A percentile compares a stretch with the other conserved stretches of the same genome.
These are phyloP conservation scores for Sporothrix sp. DNA, from an alignment of 2,329 filamentous ascomycete genomes.

Conservation along the genomic window DNA sequence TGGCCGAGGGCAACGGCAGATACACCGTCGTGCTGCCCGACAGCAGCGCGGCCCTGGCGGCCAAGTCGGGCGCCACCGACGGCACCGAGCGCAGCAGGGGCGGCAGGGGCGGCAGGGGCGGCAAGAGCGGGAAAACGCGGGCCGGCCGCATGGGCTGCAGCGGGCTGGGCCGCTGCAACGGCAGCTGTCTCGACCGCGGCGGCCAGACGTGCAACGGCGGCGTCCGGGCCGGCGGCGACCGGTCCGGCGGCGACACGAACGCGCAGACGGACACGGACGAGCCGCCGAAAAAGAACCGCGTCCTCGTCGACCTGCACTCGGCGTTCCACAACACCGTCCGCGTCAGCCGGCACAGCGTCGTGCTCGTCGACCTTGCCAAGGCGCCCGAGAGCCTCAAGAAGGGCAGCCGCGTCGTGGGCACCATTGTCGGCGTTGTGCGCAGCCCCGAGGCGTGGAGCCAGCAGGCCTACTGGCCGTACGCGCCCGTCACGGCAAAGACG, in stretches of 20 bases:
- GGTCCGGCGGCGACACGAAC: slow-evolving; percentile 26
- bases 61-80: background rate
- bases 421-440: slow-evolving; percentile 86
- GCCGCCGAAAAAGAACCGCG: slow-evolving; percentile 12
- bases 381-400: slow-evolving; percentile 52
- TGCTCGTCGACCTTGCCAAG: slow-evolving; percentile 56
- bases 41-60: slow-evolving; percentile 22
- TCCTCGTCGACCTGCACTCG: slow-evolving; percentile 69
- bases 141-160: background rate
- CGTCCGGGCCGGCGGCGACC: background rate
- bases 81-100: background rate
- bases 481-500: slow-evolving; percentile 33
- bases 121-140: too few species aligned
- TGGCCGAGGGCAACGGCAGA: slow-evolving; percentile 75
- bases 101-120: background rate
- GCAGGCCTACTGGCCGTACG: slow-evolving; percentile 76
- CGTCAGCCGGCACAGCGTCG: slow-evolving; percentile 82
- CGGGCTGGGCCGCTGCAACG: slow-evolving; percentile 3
- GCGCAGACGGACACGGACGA: slow-evolving; percentile 20
- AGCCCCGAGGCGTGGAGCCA: slow-evolving; percentile 92
- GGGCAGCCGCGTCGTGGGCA: slow-evolving; percentile 71
- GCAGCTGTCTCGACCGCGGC: slow-evolving; percentile 2
- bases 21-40: slow-evolving; percentile 66
- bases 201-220: slow-evolving; percentile 1
- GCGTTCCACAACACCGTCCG: slow-evolving; percentile 88